These are phyloP conservation scores for Tricholoma flavovirens DNA, from an alignment of 768 basidiomycete species.

Conservation along the genomic window DNA sequence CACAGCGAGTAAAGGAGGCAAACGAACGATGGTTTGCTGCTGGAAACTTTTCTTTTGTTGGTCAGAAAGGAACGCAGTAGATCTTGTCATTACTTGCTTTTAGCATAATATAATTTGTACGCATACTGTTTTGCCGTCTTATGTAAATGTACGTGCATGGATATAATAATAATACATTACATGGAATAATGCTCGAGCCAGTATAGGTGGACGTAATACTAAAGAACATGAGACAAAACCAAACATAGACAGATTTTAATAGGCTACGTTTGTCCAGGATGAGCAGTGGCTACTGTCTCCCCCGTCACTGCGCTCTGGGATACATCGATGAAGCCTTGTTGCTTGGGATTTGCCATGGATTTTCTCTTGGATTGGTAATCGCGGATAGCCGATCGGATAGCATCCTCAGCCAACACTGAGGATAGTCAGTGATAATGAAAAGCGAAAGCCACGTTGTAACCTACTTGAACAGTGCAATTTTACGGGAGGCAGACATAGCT, in stretches of 20 bases:
- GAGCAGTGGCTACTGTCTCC: conserved; percentile 47
- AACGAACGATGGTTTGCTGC: conserved; percentile 96
- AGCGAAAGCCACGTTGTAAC: conserved; percentile 24
- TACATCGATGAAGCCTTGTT: conserved; percentile 67
- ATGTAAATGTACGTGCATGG: conserved; percentile 18
- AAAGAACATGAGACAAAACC: conserved; percentile 6
- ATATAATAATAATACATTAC: conserved; percentile 27
- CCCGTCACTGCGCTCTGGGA: conserved; percentile 50
- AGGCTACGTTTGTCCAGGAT: conserved; percentile 34
- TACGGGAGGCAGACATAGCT: conserved; percentile 90
- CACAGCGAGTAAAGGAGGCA: conserved; percentile 88
- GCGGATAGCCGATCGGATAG: conserved; percentile 96
- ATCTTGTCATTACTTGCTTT: too few relatives aligned
- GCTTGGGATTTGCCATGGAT: conserved; percentile 42
- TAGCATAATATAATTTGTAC: conserved; percentile 2
- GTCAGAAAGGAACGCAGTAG: conserved; percentile 38
- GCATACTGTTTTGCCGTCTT: neutral
- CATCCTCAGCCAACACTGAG: conserved; percentile 93
- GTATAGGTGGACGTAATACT: conserved; percentile 12
- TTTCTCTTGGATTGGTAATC: conserved; percentile 87
- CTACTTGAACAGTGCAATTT: conserved; percentile 92
- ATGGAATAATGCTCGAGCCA: conserved; percentile 7
- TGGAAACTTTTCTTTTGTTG: conserved; percentile 77
- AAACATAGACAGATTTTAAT: conserved; percentile 1
- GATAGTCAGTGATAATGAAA: conserved; percentile 3